Evolutionary conservation across 306 rosid species (phyloP), one percentile per base, ranked within the genome.

Genomic region (Dryas alaskensis): DNA sequence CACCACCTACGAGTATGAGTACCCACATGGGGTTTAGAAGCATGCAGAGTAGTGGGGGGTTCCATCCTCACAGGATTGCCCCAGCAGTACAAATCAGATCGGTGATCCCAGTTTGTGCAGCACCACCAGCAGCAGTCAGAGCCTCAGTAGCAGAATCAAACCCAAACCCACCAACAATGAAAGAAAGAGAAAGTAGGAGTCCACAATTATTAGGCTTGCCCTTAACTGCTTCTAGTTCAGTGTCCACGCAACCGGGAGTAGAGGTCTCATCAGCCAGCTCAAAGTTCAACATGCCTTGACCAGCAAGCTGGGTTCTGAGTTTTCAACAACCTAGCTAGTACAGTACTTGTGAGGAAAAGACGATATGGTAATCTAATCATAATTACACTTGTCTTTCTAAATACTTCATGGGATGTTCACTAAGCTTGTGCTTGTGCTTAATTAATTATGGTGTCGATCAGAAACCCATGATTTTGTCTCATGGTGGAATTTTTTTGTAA

Each of bases 11-110:
- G 45, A 58, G 53, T 16, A 55, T 48, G 10, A 49, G 17, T 10
- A 55, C 53, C 43, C 57, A 60, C 70, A 44, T 70, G 16, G 47
- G 49, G 3, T 51, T 57, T 43, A 45, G 76, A 69, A 52, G 51
- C 40, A 59, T 60, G 82, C 44, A 50, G 70, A 60, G 19, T 53
- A 60, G 31, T 53, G 75, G 74, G 60, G 72, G 78, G 40, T 79
- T 63, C 54, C 42, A 46, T 62, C 75, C 68, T 47, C 80, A 70
- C 64, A 80, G 70, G 65, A 66, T 80, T 49, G 84, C 84, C 64
- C 84, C 80, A 16, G 80, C 84, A 10, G 84, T 80, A 65, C 80
- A 80, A 55, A 75, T 80, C 69, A 80, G 84, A 65, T 75, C 84
- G 31, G 80, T 80, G 77, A 75, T 80, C 60, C 84, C 84, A 64